Conservation (phyloP, 768 basidiomycete species). For the Psilocybe subaeruginosa region DNA sequence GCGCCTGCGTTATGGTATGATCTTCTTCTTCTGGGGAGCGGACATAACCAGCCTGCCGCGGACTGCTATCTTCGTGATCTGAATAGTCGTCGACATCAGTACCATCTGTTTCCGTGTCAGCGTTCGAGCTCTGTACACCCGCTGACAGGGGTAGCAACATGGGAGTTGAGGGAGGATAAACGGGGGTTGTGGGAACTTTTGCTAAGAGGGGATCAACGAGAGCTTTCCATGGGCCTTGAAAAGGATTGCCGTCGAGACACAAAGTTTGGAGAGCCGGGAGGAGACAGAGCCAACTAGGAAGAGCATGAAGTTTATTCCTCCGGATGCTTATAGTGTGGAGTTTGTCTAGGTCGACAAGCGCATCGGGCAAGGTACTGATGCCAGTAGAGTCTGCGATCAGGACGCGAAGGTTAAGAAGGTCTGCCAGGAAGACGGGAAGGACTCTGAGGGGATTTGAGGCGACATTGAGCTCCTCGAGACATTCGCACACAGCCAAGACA, state of each 20-base stretch:
- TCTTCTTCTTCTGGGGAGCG: constrained; percentile 63
- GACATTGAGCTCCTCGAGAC: constrained; percentile 92
- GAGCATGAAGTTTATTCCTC: constrained; percentile 82
- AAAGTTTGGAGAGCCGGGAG: constrained; percentile 84
- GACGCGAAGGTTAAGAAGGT: constrained; percentile 78
- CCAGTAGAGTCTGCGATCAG: constrained; percentile 93
- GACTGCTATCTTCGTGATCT: constrained; percentile 53
- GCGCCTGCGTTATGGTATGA: constrained; percentile 72
- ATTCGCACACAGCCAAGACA: constrained; percentile 75
- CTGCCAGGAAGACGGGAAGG: constrained; percentile 87
- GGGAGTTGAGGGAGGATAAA: constrained; percentile 70
- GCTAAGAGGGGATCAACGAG: constrained; percentile 84
- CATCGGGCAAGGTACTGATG: constrained; percentile 73
- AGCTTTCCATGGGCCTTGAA: constrained; percentile 91
- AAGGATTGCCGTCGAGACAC: constrained; percentile 94
- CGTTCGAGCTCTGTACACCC: constrained; percentile 38
- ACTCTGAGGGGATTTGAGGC: constrained; percentile 89
- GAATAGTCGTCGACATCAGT: constrained; percentile 63
- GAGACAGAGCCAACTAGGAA: constrained; percentile 95
- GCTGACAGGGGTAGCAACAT: constrained; percentile 58
- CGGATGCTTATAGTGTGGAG: constrained; percentile 91
- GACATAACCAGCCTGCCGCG: constrained; percentile 32
- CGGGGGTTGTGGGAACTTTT: constrained; percentile 59
- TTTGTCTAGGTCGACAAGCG: constrained; percentile 71
- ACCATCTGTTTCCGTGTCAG: constrained; percentile 44